Conservation (phyloP, 2,329 filamentous ascomycete genomes). For the Aspergillus fijiensis region DNA sequence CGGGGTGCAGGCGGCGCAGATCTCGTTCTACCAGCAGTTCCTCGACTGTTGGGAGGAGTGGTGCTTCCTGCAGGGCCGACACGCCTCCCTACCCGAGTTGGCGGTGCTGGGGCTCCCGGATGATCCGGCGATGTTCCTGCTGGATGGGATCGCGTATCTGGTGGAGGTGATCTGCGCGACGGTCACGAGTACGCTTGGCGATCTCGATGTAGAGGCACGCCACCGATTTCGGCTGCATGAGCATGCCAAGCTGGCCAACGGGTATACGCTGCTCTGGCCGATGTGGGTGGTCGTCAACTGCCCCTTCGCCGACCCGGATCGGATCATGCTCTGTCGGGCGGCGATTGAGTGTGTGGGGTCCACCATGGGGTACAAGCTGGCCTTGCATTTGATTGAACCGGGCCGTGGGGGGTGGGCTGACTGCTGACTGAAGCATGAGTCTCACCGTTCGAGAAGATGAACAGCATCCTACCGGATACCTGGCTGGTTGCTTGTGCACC, state of each 20-base stretch:
- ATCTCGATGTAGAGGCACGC: not conserved
- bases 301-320: not conserved
- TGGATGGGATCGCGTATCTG: not conserved
- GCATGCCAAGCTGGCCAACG: constrained; percentile 1
- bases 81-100: not conserved
- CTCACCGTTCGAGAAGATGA: no score
- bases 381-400: not conserved
- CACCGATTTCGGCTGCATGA: not conserved
- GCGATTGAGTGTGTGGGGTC: not conserved
- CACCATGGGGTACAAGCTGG: constrained; percentile 1
- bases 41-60: not conserved
- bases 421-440: no score
- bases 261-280: constrained; percentile 1
- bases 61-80: not conserved
- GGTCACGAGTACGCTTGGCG: not conserved
- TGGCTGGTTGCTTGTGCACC: no score
- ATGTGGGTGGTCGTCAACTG: constrained; percentile 3
- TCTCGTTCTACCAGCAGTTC: not conserved
- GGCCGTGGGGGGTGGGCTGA: no score
- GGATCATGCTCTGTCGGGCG: not conserved
- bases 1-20: not conserved
- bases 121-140: not conserved
- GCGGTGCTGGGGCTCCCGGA: not conserved
- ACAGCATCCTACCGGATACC: no score
- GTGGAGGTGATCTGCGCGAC: not conserved